phyloP scores from a whole-genome alignment of 148 eudicot species.

The Rhododendron vialii region DNA sequence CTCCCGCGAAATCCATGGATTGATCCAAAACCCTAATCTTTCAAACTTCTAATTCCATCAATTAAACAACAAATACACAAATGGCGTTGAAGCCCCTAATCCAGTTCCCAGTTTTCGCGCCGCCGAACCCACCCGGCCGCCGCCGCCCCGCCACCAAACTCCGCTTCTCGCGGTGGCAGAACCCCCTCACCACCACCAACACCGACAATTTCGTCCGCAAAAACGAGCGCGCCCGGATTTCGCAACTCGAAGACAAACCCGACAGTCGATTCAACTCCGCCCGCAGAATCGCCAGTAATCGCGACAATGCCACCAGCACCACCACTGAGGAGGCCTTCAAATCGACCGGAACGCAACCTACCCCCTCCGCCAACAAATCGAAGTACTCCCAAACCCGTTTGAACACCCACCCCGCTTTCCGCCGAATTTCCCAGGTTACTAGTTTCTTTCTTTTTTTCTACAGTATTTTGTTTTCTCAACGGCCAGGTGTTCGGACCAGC shows the following conservation, averaged over 20 bases:
- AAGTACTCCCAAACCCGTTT: slow-evolving; percentile 54
- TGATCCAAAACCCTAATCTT: not conserved
- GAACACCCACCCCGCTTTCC: slow-evolving; percentile 54
- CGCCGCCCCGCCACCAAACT: slow-evolving; percentile 39
- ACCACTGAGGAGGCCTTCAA: slow-evolving; percentile 20
- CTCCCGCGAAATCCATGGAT: too few relatives aligned
- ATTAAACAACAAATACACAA: not conserved
- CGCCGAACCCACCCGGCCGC: slow-evolving; percentile 37
- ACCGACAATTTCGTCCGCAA: slow-evolving; percentile 51
- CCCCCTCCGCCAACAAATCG: slow-evolving; percentile 62
- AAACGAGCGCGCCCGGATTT: slow-evolving; percentile 39
- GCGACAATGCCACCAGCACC: slow-evolving; percentile 22
- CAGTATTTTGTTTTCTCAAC: not conserved
- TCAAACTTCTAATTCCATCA: not conserved
- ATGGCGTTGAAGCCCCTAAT: slow-evolving; percentile 47
- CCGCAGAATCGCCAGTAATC: slow-evolving; percentile 33
- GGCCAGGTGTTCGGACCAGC: not conserved
- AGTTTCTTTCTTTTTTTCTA: not conserved
- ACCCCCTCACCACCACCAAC: slow-evolving; percentile 54
- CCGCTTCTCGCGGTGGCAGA: slow-evolving; percentile 79
- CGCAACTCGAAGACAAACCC: slow-evolving; percentile 58
- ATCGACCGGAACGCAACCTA: slow-evolving; percentile 67
- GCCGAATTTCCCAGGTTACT: slow-evolving; percentile 19
- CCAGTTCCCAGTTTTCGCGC: slow-evolving; percentile 51
- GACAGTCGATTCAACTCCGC: slow-evolving; percentile 76